phyloP scores from a whole-genome alignment of 2,329 filamentous ascomycete genomes.

The Berkeleyomyces rouxiae region DNA sequence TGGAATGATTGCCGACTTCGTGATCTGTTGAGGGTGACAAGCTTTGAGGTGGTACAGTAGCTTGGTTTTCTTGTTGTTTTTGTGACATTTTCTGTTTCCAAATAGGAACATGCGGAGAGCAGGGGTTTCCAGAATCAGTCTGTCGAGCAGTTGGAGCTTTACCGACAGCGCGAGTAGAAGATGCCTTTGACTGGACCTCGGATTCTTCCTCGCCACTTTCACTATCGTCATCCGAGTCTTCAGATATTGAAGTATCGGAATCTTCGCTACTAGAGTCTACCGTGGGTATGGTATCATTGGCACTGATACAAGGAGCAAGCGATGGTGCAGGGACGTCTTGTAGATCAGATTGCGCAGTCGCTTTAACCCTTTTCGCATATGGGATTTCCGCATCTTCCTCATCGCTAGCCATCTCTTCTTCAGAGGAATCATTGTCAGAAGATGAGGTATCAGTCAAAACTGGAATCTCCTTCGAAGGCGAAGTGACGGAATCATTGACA shows the following conservation, averaged over 20 bases:
- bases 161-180: background rate
- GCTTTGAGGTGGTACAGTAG: background rate
- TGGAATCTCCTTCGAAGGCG: background rate
- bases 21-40: background rate
- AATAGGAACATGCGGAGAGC: background rate
- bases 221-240: background rate
- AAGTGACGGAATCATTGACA: too few relatives aligned
- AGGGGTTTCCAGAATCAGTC: background rate
- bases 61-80: background rate
- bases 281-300: background rate
- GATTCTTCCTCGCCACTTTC: background rate
- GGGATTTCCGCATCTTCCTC: background rate
- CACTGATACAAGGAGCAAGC: background rate
- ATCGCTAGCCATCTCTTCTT: conserved; percentile 1
- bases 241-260: background rate
- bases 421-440: background rate
- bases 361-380: background rate
- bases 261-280: background rate
- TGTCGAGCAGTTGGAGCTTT: background rate
- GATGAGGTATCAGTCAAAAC: background rate
- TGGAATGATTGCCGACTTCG: background rate
- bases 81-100: conserved; percentile 5
- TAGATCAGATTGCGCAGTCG: background rate
- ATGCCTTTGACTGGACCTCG: background rate
- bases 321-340: background rate